phyloP scores from a whole-genome alignment of 176 grass and related monocot genomes.

The Avena sativa region DNA sequence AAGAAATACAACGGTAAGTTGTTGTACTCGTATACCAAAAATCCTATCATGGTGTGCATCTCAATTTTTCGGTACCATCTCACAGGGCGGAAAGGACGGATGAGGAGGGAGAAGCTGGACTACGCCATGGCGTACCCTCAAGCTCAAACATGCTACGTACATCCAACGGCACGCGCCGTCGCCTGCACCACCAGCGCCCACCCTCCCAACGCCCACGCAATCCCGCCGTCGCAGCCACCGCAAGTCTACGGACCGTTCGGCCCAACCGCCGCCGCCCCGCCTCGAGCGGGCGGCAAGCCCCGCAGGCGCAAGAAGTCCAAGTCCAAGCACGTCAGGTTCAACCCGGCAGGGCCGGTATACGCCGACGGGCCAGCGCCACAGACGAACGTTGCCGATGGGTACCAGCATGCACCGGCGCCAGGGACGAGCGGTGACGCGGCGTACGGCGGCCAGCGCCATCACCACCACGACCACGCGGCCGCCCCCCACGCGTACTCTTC shows the following conservation, averaged over 20 bases:
- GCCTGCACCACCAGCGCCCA: not conserved
- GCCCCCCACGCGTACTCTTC: not conserved
- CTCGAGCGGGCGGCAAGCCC: not conserved
- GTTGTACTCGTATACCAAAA: not conserved
- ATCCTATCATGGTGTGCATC: not conserved
- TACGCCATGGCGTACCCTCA: slow-evolving; percentile 45
- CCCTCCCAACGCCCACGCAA: not conserved
- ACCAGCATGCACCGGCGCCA: slow-evolving; percentile 18
- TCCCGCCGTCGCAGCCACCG: not conserved
- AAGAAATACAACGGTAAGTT: slow-evolving; percentile 31
- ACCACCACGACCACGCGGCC: not conserved
- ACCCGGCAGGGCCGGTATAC: slow-evolving; percentile 7
- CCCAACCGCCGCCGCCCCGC: not conserved
- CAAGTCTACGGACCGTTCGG: not conserved
- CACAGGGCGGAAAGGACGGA: not conserved
- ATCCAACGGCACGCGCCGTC: slow-evolving; percentile 8
- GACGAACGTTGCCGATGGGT: not conserved
- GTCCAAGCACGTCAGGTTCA: slow-evolving; percentile 23
- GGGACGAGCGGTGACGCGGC: not conserved
- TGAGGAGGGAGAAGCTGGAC: slow-evolving; percentile 28
- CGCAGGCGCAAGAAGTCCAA: slow-evolving; percentile 34
- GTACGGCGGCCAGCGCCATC: not conserved
- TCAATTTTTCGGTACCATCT: not conserved
- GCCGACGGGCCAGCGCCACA: not conserved
- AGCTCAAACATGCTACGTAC: slow-evolving; percentile 42